phyloP scores from a whole-genome alignment of 148 eudicot genomes.

The Rheum nobile region DNA sequence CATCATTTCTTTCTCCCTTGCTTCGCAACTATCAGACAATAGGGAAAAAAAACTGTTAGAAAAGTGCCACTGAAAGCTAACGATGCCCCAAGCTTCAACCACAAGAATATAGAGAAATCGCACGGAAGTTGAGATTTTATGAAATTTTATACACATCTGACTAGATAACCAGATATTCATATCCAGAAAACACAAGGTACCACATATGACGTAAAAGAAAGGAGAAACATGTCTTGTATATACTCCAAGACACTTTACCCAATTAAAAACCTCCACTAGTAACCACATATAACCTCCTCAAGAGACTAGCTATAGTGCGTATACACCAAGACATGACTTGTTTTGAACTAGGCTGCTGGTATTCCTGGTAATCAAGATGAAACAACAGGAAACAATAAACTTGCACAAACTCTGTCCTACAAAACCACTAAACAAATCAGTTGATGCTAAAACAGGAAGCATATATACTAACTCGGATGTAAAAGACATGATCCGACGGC shows the following conservation, averaged over 20 bases:
- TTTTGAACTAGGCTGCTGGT: too few relatives aligned
- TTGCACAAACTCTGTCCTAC: too few relatives aligned
- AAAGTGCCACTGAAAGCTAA: not conserved
- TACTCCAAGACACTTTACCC: too few relatives aligned
- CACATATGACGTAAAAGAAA: too few relatives aligned
- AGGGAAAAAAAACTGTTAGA: not conserved
- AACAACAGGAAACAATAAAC: not conserved
- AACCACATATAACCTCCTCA: too few relatives aligned
- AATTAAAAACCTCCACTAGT: too few relatives aligned
- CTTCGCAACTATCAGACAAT: constrained; percentile 49
- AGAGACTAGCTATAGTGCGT: too few relatives aligned
- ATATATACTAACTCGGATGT: constrained; percentile 57
- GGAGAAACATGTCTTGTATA: too few relatives aligned
- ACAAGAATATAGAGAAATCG: not conserved
- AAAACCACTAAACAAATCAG: too few relatives aligned
- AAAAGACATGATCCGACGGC: constrained; percentile 59
- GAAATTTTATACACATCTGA: not conserved
- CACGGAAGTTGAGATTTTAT: not conserved
- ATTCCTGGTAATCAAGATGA: not conserved
- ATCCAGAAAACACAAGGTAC: not conserved
- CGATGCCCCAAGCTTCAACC: not conserved
- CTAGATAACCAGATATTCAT: not conserved
- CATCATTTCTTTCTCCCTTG: constrained; percentile 64
- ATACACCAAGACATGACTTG: too few relatives aligned
- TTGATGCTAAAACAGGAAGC: not conserved